Evolutionary conservation across 2,329 filamentous ascomycete species (phyloP).

Genomic region (Corynespora cassiicola): DNA sequence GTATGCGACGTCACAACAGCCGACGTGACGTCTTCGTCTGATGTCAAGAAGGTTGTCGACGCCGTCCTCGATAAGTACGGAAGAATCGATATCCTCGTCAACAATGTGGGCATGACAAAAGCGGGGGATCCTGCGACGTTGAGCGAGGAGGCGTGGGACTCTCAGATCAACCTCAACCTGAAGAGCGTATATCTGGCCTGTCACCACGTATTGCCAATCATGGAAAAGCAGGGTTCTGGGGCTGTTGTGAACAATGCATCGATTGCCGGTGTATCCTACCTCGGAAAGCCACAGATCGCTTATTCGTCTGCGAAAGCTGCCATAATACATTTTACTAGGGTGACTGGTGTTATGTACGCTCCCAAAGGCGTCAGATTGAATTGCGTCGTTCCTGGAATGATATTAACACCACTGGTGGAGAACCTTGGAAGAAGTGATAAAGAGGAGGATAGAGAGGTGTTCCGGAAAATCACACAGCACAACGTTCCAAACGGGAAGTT

Average conservation of each 20-base stretch:
- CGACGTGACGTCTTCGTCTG: conserved; percentile 9
- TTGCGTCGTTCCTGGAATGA: conserved; percentile 62
- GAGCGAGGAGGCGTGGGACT: conserved; percentile 58
- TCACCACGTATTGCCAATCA: conserved; percentile 61
- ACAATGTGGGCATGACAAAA: conserved; percentile 61
- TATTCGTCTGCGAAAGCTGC: conserved; percentile 57
- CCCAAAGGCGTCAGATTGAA: conserved; percentile 57
- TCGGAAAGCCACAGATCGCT: conserved; percentile 59
- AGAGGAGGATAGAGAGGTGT: conserved; percentile 11
- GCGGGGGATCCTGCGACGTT: conserved; percentile 58
- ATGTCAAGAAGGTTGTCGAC: conserved; percentile 12
- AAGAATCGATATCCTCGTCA: conserved; percentile 62
- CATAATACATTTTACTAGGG: conserved; percentile 58
- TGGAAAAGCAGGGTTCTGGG: conserved; percentile 57
- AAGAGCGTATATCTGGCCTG: conserved; percentile 62
- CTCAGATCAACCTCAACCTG: conserved; percentile 61
- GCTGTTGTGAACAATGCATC: conserved; percentile 56
- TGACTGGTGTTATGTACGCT: conserved; percentile 59
- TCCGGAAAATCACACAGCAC: conserved; percentile 6
- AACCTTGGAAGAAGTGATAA: conserved; percentile 14
- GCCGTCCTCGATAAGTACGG: conserved; percentile 44
- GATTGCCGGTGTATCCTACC: conserved; percentile 61
- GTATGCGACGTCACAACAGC: conserved; percentile 10
- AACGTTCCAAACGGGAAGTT: conserved; percentile 37
- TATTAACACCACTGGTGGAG: conserved; percentile 52